phyloP scores from a whole-genome alignment of 2,329 filamentous ascomycete genomes.

The Botrytis paeoniae region DNA sequence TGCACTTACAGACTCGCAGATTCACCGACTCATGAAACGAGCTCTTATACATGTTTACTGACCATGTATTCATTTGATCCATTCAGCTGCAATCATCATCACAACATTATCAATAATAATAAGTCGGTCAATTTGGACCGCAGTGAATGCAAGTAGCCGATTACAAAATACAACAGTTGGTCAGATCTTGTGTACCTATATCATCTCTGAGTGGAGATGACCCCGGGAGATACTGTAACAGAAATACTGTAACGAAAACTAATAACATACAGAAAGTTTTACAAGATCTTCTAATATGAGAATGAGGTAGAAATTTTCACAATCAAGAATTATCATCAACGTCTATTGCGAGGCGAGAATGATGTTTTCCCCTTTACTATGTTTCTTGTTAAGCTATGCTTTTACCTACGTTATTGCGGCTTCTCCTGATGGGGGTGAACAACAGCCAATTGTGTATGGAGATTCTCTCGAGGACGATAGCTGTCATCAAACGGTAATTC shows the following conservation, averaged over 20 bases:
- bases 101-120: too few species aligned
- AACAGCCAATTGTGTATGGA: neutral
- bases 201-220: neutral
- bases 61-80: neutral
- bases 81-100: neutral
- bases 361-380: neutral
- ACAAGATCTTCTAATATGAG: neutral
- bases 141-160: neutral
- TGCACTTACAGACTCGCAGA: neutral
- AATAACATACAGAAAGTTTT: neutral
- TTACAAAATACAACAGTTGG: neutral
- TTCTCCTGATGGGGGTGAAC: neutral
- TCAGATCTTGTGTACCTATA: neutral
- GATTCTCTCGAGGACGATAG: neutral
- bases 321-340: neutral
- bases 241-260: neutral
- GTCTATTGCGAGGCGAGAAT: neutral
- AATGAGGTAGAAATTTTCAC: neutral
- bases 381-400: neutral
- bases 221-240: neutral
- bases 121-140: neutral
- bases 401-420: neutral
- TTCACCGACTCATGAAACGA: neutral
- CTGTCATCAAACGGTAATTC: neutral
- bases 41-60: neutral